phyloP scores from a whole-genome alignment of 2,329 filamentous ascomycete genomes.

The Cladosporium sp. region DNA sequence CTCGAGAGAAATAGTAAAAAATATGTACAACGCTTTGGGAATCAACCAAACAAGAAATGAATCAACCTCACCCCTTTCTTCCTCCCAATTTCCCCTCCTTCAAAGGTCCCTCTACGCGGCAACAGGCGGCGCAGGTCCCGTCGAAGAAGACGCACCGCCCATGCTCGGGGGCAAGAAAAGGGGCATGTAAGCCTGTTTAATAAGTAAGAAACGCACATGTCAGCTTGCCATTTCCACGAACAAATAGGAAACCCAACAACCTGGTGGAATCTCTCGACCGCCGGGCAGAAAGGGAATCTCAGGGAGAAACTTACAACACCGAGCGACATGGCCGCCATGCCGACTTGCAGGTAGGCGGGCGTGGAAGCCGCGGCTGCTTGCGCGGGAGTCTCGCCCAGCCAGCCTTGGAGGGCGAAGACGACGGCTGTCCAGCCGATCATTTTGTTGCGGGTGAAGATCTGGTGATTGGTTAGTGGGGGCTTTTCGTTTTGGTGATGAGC shows the following conservation, averaged over 20 bases:
- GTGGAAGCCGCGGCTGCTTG: conserved; percentile 60
- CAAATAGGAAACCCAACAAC: conserved; percentile 4
- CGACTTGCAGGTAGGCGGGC: conserved; percentile 68
- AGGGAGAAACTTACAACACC: conserved; percentile 37
- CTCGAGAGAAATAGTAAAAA: background rate
- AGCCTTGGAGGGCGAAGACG: conserved; percentile 68
- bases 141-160: conserved; percentile 12
- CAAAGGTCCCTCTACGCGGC: conserved; percentile 1
- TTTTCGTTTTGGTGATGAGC: background rate
- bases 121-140: conserved; percentile 7
- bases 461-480: conserved; percentile 12
- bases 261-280: conserved; percentile 20
- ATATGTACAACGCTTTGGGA: conserved; percentile 10
- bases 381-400: conserved; percentile 70
- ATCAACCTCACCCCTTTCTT: no score
- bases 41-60: no score
- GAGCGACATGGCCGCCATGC: conserved; percentile 61
- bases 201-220: no score
- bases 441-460: conserved; percentile 35
- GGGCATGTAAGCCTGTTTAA: conserved; percentile 56
- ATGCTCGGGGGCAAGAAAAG: conserved; percentile 57
- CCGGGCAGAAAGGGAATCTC: conserved; percentile 39
- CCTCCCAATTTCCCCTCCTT: background rate
- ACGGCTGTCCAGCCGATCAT: conserved; percentile 68
- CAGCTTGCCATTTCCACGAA: background rate